Evolutionary conservation across 2,329 filamentous ascomycete species (phyloP), one percentile per base, ranked within the genome.

Genomic region (Botrytis elliptica): DNA sequence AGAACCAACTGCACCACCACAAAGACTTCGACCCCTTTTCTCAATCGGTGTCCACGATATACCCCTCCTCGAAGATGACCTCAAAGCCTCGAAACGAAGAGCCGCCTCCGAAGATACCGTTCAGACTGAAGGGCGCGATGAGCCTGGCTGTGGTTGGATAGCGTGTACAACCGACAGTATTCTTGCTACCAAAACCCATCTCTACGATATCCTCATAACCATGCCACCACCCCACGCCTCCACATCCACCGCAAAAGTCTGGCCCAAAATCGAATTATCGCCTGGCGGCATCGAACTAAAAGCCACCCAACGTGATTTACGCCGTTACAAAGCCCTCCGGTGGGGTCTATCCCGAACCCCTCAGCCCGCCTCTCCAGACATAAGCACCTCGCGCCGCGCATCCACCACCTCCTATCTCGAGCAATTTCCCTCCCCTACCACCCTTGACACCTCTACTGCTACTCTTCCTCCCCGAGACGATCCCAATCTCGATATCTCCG

Each of bases 91-190:
- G 66, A 69, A 72, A 49, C 85, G 84, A 80, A 82, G 76, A 74
- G 80, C 76, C 73, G 79, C 65, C 79, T 78, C 73, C 74, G 82
- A 59, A 46, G 60, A 64, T 33, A 71, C 62, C 73, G 69, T 78
- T 76, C 60, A 81, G 83, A 36, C 62, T 64, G 77, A 73, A 81
- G 83, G 64, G 81, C 81, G 60, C 81, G 86, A 85, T 38, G 86
- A 89, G 60, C 81, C 83, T 38, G 86, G 86, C 46, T 84, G 87
- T 22, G 93, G 94, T 57, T 99, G 95, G 94, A 91, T 97, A 74
- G 96, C 95, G 20, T 98, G 95, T 82, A 98, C 95, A 4, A 98
- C 95, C 2, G 96, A 99, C 83, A 95, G 93, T 80, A 96, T 99
- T 74, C 87, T 99, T 22, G 90, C 90, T 65, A 92, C 93, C 82